Evolutionary conservation across 179 eudicot genomes (phyloP), one percentile per base, ranked within the genome.

Genomic region (Silene coronaria): DNA sequence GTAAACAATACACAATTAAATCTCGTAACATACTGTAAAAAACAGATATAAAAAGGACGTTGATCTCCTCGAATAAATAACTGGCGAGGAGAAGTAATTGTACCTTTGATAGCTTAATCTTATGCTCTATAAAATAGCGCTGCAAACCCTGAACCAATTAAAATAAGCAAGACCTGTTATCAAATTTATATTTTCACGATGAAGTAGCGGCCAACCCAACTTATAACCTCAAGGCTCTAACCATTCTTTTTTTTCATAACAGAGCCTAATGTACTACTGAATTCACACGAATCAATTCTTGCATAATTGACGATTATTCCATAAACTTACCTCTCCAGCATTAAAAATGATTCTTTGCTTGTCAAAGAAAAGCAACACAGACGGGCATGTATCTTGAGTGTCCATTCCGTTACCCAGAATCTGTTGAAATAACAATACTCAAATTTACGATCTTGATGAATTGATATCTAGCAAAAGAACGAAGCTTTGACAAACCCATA

Each of bases 271-370:
- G n/a, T n/a, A n/a, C n/a, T n/a, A n/a, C n/a, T n/a, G n/a, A n/a
- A n/a, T n/a, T n/a, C n/a, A n/a, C n/a, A n/a, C n/a, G n/a, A n/a
- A n/a, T n/a, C n/a, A n/a, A n/a, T n/a, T n/a, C n/a, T n/a, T n/a
- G n/a, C n/a, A n/a, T n/a, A n/a, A 38, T 6, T 1, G 26, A 19
- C 19, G n/a, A 46, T 26, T 70, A 32, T 16, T 62, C 57, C 87
- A 85, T 85, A n/a, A n/a, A n/a, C n/a, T n/a, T n/a, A 92, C 98
- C 90, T 94, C 98, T 79, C 98, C 98, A 17, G 96, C 98, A 84
- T 94, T 94, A 63, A 94, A 94, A 63, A 94, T 88, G 78, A 92
- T 89, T 80, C 97, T 85, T 79, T 90, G 98, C 75, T 89, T 87
- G 86, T 94, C 98, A 70, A 94, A 94, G 84, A 92, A 94, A 27